A percentile compares a stretch with the other conserved stretches of the same genome.
phyloP scores from a whole-genome alignment of 2,329 filamentous ascomycete genomes.

The Xylaria sp. region DNA sequence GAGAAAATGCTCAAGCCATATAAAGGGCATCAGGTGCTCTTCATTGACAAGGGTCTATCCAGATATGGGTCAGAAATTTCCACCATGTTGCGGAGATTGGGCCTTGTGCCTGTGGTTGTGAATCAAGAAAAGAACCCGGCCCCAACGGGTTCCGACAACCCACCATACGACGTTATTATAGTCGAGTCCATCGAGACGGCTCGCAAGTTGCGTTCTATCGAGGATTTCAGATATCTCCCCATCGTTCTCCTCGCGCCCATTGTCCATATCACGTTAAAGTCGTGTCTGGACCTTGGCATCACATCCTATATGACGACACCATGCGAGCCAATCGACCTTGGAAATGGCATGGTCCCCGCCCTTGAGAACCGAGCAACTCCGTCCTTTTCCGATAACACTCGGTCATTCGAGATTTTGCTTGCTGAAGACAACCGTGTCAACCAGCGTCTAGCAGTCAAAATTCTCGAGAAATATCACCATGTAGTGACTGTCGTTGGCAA shows the following conservation, averaged over 20 bases:
- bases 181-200: constrained; percentile 94
- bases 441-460: constrained; percentile 94
- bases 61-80: constrained; percentile 79
- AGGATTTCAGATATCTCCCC: constrained; percentile 97
- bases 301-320: constrained; percentile 99
- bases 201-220: constrained; percentile 82
- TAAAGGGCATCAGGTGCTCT: constrained; percentile 89
- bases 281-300: constrained; percentile 91
- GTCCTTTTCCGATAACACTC: constrained; percentile 90
- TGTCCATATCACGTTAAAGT: constrained; percentile 92
- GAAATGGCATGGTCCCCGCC: constrained; percentile 95
- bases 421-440: constrained; percentile 99
- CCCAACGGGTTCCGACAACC: constrained; percentile 64
- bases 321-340: constrained; percentile 91
- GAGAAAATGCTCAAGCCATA: constrained; percentile 89
- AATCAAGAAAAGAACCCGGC: constrained; percentile 75
- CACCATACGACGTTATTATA: constrained; percentile 92
- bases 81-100: constrained; percentile 79
- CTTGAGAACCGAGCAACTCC: constrained; percentile 93
- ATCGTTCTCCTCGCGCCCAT: constrained; percentile 91
- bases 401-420: constrained; percentile 93
- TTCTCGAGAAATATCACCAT: constrained; percentile 95
- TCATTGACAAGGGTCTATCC: constrained; percentile 91
- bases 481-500: constrained; percentile 94
- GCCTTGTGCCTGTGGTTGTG: constrained; percentile 85